Evolutionary conservation across 768 basidiomycete genomes (phyloP).

Genomic region (Termitomyces sp.): DNA sequence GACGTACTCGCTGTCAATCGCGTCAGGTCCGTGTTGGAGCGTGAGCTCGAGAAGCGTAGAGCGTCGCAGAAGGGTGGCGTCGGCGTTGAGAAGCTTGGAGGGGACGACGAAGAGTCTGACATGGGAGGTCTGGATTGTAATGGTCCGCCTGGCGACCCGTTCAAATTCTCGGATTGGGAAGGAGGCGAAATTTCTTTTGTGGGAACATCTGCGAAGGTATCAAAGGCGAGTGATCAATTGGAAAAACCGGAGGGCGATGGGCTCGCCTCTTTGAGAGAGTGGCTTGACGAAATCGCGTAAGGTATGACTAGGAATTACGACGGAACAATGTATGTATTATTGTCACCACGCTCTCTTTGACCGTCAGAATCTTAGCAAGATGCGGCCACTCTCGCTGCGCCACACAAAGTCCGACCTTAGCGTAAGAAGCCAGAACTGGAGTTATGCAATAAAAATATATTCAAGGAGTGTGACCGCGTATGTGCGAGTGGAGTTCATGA

Average conservation of each 20-base stretch:
- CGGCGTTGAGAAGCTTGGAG: slow-evolving; percentile 69
- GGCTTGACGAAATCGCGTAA: slow-evolving; percentile 37
- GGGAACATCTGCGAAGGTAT: slow-evolving; percentile 44
- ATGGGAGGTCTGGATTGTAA: slow-evolving; percentile 73
- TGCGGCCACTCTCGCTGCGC: not conserved
- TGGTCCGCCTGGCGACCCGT: slow-evolving; percentile 44
- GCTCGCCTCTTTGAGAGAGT: slow-evolving; percentile 37
- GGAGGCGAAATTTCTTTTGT: slow-evolving; percentile 73
- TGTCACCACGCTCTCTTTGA: not conserved
- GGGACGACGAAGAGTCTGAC: slow-evolving; percentile 57
- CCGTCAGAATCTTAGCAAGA: not conserved
- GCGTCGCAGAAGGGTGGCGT: slow-evolving; percentile 59
- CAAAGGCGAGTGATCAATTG: slow-evolving; percentile 19
- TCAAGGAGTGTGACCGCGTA: not conserved
- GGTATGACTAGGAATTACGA: not conserved
- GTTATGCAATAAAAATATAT: not conserved
- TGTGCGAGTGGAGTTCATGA: not conserved
- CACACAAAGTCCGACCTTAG: not conserved
- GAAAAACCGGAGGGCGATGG: slow-evolving; percentile 35
- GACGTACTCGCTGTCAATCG: slow-evolving; percentile 56
- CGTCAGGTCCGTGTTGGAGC: slow-evolving; percentile 73
- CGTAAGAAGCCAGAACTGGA: not conserved
- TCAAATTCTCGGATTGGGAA: slow-evolving; percentile 80
- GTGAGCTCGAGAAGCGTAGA: slow-evolving; percentile 78
- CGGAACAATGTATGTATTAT: not conserved